Base-by-base conservation (phyloP, 768 basidiomycete species). In the Calocera cornea region DNA sequence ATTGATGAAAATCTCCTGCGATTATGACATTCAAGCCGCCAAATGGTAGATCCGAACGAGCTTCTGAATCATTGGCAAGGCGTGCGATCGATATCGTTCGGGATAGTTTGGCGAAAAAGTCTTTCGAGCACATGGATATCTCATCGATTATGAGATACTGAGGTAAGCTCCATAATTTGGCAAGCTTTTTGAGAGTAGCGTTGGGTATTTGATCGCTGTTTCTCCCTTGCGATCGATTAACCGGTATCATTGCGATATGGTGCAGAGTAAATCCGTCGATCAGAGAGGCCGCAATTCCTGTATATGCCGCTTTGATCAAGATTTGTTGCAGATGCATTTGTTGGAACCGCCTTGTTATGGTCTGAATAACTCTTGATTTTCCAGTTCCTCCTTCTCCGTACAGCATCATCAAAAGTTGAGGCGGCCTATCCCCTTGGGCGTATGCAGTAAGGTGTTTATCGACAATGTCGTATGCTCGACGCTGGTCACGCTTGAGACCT, bases 1-100 rank as follows among this genome's bases (percentile, higher is more conserved):
- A 81, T 70, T 81, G 81, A 66, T 82, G 80, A 19, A 81, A 75
- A 60, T 82, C 79, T 0, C 81, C 81, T n/a, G 72, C 71, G 1
- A 82, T 24, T 1, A 81, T 78, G 1, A 82, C 71, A 65, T 77
- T 79, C 67, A 80, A 72, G 0, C 79, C 78, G 19, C 65, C 29
- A 41, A 50, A 33, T 41, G 38, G 31, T 3, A 36, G 47, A 24
- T 41, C 40, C 10, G 19, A 2, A 5, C 2, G 24, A 2, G 54
- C 31, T 3, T 29, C 31, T 31, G 2, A 5, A 19, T 31, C 29
- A 5, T 1, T 1, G 11, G 34, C 40, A 5, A 41, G n/a, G 22
- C 64, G 67, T 19, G 69, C 66, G 17, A 24, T 44, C 10, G 14
- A 1, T 1, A 69, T 67, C 2, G 75, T 65, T 24, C 68, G 44